Evolutionary conservation across 345 rosid genomes (phyloP).

Genomic region (Bruguiera parviflora): DNA sequence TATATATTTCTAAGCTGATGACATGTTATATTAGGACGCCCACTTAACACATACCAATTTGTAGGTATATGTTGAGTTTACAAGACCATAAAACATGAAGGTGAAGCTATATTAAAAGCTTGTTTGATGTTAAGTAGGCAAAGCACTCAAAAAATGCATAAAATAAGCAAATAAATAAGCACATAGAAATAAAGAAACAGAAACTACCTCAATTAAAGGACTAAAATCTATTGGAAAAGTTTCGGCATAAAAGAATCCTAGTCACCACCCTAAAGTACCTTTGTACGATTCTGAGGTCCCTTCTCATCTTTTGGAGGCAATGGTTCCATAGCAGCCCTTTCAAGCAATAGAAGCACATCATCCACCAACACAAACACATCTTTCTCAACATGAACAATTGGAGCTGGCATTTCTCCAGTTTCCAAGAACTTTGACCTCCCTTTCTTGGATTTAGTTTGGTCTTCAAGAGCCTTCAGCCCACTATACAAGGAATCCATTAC

Average conservation of each 20-base stretch:
- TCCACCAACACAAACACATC: constrained; percentile 81
- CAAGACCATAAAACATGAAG: too few species aligned
- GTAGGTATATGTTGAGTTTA: too few species aligned
- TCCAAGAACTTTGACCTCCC: constrained; percentile 50
- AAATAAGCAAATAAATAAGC: not conserved
- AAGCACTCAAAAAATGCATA: constrained; percentile 27
- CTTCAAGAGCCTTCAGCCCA: constrained; percentile 92
- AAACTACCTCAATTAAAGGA: not conserved
- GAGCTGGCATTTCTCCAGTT: constrained; percentile 67
- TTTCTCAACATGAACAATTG: constrained; percentile 64
- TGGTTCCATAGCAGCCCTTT: constrained; percentile 82
- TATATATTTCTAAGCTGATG: too few species aligned
- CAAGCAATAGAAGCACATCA: constrained; percentile 66
- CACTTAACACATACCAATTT: too few species aligned
- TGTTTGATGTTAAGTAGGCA: too few species aligned
- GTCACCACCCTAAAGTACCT: constrained; percentile 40
- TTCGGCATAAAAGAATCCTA: constrained; percentile 1
- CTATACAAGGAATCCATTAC: constrained; percentile 98
- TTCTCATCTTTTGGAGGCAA: constrained; percentile 87
- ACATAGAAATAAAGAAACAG: not conserved
- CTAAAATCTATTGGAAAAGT: constrained; percentile 4
- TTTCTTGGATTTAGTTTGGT: constrained; percentile 61
- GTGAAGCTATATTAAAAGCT: too few species aligned
- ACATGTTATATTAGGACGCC: too few species aligned
- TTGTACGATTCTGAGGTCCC: constrained; percentile 73